These are phyloP conservation scores for Euphorbia lathyris DNA, from an alignment of 345 rosid genomes.

Conservation along the genomic window DNA sequence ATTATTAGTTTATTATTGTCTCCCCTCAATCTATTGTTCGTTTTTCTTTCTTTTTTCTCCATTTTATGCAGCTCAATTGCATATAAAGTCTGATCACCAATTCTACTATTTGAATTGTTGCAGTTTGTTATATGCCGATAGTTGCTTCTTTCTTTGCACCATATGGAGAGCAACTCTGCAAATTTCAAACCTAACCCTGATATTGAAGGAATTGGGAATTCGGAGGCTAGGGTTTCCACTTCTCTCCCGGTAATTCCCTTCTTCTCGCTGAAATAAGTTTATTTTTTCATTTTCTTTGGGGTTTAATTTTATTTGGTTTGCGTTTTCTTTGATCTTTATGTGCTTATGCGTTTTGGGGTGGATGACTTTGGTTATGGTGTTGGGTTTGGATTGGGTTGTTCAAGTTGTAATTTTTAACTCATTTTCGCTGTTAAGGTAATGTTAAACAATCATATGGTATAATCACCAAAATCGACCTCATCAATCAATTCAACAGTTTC, in stretches of 20 bases:
- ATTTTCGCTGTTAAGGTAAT: background rate
- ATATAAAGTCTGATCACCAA: background rate
- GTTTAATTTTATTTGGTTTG: background rate
- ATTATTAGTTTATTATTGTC: background rate
- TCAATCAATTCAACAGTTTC: background rate
- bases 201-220: conserved; percentile 15
- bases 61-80: too few species aligned
- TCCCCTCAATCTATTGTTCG: too few species aligned
- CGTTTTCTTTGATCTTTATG: background rate
- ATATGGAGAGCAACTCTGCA: conserved; percentile 30
- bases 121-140: background rate
- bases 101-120: background rate
- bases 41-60: too few species aligned
- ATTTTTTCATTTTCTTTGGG: background rate
- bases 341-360: background rate
- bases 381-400: background rate
- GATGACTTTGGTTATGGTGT: background rate
- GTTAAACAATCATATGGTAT: background rate
- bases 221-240: conserved; percentile 28
- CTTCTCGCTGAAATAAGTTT: background rate
- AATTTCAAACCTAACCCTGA: conserved; percentile 2
- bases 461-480: background rate
- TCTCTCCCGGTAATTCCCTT: conserved; percentile 20
- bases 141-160: background rate
- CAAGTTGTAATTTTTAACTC: background rate